Evolutionary conservation across 371 early-diverging fungal species (phyloP), one percentile per base, ranked within the genome.

Genomic region (Apophysomyces sp.): DNA sequence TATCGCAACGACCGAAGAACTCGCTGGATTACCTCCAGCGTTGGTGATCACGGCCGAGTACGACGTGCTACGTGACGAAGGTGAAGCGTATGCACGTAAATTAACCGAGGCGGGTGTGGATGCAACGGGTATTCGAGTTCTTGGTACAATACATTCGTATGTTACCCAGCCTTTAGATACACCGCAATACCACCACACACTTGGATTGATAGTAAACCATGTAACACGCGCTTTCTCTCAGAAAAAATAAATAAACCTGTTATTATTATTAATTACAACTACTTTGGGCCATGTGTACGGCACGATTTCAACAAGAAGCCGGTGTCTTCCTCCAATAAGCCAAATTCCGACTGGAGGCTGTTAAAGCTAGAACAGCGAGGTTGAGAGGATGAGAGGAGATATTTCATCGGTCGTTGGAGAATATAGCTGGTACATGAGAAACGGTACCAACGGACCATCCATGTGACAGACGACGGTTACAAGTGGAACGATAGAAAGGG

Each of bases 131-230:
- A 52, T 63, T 0, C 65, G 72, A 8, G 18, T 65, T 2, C 5
- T 68, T 15, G 65, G 72, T 30, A 41, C 65, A 21, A 57, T 62
- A 21, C 70, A 69, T 52, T 65, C 61, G 13, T 68, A 58, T 62
- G 31, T 58, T 15, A 52, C 61, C 41, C 26, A 52, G 1, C 66
- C 66, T 11, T 16, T 60, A 5, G 57, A 52, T 1, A 61, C 61
- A 4, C 61, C 61, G 1, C 51, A 51, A 6, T 66, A 66, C 34
- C 56, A 26, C 6, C 61, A 61, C 18, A 53, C 57, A 1, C 18
- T 66, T 29, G 49, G 36, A 18, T 29, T 65, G 52, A 65, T 65
- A 16, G 26, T 44, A 13, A n/a, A 16, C 18, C 60, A 56, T 29
- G 30, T 65, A 4, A 44, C n/a, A 16, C 49, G 49, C 11, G n/a